Base-by-base conservation (phyloP, 2,329 filamentous ascomycete species). In the Cytospora piceicola region DNA sequence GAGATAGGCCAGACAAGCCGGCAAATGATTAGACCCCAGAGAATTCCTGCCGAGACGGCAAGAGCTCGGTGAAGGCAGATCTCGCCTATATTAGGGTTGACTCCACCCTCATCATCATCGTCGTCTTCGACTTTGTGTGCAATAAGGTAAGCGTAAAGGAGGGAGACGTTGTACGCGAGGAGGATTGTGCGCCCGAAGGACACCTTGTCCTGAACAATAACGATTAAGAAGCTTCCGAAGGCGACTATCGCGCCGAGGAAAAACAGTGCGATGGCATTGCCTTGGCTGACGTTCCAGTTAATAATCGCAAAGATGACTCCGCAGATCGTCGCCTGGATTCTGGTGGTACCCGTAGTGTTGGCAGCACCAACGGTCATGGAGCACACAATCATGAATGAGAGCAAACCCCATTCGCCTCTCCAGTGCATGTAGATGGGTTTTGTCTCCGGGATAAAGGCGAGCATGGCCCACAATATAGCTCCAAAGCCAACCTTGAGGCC, bases 341-440 rank as follows among this genome's bases (percentile, higher is more conserved):
- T 89, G 58, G 94, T 88, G 73, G 89, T 88, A 4, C 93, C 94
- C 0, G 94, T 97, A 1, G 94, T 97, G 76, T 98, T 99, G 29
- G 93, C 92, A 9, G 95, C 93, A 32, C 95, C 95, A 27, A 97
- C 94, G 0, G 94, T 99, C 93, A 97, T 98, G 46, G 92, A 93
- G 75, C 94, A 96, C 29, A 99, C 95, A 74, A 98, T 88, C 94
- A 98, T 98, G 80, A 97, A 98, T 0, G 93, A 97, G 63, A 99
- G 77, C 2, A 99, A 83, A 27, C 95, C 95, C 95, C 95, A 99
- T 82, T 99, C 95, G 34, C 94, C 94, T 75, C 94, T 85, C 93
- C 94, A 98, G 72, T 90, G 90, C 61, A 88, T 84, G 75, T 97
- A 99, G 24, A 90, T 84, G 0, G 91, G 91, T 61, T 93, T 83